Percentiles rank a stretch among this genome's conserved stretches.
Conservation (phyloP, 1,139 yeast genomes). For the Suhomyces maxii region DNA sequence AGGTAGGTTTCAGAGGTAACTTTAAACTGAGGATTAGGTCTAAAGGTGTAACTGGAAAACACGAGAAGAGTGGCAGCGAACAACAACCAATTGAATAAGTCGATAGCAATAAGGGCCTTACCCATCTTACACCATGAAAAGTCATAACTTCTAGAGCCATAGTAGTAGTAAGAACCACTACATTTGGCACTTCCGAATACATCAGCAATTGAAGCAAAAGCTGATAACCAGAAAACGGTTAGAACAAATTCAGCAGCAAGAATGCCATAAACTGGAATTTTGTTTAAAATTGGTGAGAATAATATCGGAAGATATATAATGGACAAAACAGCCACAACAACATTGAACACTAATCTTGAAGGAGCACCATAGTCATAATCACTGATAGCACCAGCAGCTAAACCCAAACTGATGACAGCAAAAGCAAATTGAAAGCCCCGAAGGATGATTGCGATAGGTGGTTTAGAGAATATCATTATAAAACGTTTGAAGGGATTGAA, state of each 20-base stretch:
- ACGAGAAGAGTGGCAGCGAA: slow-evolving; percentile 24
- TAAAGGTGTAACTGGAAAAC: slow-evolving; percentile 21
- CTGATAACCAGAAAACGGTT: slow-evolving; percentile 17
- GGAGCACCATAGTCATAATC: slow-evolving; percentile 6
- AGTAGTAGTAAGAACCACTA: slow-evolving; percentile 2
- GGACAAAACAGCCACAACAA: slow-evolving; percentile 25
- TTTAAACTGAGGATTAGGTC: too few species aligned
- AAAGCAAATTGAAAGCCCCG: slow-evolving; percentile 23
- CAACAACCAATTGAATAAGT: slow-evolving; percentile 30
- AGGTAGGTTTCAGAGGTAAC: too few species aligned
- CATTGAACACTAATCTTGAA: slow-evolving; percentile 20
- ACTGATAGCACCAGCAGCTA: slow-evolving; percentile 26
- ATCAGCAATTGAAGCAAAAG: slow-evolving; percentile 26
- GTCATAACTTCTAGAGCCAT: not conserved
- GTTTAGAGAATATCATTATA: not conserved
- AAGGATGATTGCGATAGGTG: slow-evolving; percentile 3
- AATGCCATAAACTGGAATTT: slow-evolving; percentile 16
- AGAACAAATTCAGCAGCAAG: slow-evolving; percentile 24
- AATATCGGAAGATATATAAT: slow-evolving; percentile 22
- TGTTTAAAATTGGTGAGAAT: slow-evolving; percentile 16
- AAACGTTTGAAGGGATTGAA: not conserved
- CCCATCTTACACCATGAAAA: slow-evolving; percentile 22
- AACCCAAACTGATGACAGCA: slow-evolving; percentile 25
- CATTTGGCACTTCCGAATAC: slow-evolving; percentile 25
- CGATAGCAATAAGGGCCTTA: slow-evolving; percentile 32